These are phyloP conservation scores for Phytophthora lateralis DNA, from an alignment of 352 stramenopile genomes.

Conservation along the genomic window DNA sequence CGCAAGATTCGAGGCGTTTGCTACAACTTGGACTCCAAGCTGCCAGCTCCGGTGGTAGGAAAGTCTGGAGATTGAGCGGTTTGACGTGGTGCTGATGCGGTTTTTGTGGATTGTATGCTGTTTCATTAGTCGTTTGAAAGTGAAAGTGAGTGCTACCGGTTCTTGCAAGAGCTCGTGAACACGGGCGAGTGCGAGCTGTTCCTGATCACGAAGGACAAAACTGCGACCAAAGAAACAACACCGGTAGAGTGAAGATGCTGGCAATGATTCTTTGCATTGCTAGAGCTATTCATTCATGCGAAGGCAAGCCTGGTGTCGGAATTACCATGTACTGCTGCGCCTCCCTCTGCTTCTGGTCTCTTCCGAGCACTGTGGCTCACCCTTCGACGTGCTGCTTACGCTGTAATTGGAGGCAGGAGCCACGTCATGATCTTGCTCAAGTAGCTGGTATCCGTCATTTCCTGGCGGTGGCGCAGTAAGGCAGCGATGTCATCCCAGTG, in stretches of 20 bases:
- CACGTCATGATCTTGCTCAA: constrained; percentile 26
- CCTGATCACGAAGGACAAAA: constrained; percentile 33
- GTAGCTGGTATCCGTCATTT: constrained; percentile 26
- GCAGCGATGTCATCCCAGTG: constrained; percentile 66
- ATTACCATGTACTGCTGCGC: neutral
- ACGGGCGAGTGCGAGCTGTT: constrained; percentile 82
- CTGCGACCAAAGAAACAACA: neutral
- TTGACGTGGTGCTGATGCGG: constrained; percentile 2
- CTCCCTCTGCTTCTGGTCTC: neutral
- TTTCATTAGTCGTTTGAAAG: constrained; percentile 47
- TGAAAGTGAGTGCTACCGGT: constrained; percentile 52
- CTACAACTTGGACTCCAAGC: constrained; percentile 84
- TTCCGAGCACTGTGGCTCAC: neutral
- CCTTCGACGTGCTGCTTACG: constrained; percentile 1
- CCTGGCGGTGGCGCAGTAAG: constrained; percentile 46
- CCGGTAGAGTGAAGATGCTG: neutral
- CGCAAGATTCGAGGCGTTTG: constrained; percentile 62
- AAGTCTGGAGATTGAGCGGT: neutral
- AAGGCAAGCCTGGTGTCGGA: neutral
- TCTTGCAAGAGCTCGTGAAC: constrained; percentile 69
- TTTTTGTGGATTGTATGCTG: constrained; percentile 4
- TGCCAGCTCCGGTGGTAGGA: constrained; percentile 51
- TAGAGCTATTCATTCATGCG: constrained; percentile 1
- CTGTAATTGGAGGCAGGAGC: constrained; percentile 34
- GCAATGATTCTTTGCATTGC: neutral